Evolutionary conservation across 345 rosid genomes (phyloP).

Genomic region (Populus davidiana): DNA sequence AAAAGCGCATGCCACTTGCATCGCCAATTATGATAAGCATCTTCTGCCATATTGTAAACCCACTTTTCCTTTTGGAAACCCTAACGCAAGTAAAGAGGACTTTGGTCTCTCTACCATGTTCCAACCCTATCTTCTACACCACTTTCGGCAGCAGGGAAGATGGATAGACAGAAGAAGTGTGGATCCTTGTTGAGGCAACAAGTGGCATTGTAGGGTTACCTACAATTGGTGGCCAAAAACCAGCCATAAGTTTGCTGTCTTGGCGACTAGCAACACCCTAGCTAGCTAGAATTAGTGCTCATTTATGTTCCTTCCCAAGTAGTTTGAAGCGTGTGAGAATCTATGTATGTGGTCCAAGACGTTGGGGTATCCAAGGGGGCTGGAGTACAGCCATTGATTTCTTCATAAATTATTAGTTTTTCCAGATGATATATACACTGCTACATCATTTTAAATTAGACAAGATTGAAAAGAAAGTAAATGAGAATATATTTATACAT

Average conservation of each 20-base stretch:
- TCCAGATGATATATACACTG: not conserved
- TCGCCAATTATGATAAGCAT: conserved; percentile 16
- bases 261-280: not conserved
- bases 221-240: not conserved
- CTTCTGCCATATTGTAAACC: not conserved
- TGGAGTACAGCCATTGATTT: not conserved
- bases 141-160: conserved; percentile 7
- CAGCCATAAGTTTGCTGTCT: not conserved
- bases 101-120: conserved; percentile 6
- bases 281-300: not conserved
- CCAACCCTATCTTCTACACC: conserved; percentile 9
- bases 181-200: not conserved
- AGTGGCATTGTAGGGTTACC: not conserved
- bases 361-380: not conserved
- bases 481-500: not conserved
- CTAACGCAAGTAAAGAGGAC: not conserved
- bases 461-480: not conserved
- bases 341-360: not conserved
- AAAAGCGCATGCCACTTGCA: conserved; percentile 11
- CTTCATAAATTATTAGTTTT: no score
- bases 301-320: not conserved
- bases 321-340: not conserved
- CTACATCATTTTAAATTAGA: not conserved
- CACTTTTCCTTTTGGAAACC: not conserved
- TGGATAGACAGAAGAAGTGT: not conserved